Evolutionary conservation across 305 asterid species (phyloP).

Genomic region (Fraxinus velutina): DNA sequence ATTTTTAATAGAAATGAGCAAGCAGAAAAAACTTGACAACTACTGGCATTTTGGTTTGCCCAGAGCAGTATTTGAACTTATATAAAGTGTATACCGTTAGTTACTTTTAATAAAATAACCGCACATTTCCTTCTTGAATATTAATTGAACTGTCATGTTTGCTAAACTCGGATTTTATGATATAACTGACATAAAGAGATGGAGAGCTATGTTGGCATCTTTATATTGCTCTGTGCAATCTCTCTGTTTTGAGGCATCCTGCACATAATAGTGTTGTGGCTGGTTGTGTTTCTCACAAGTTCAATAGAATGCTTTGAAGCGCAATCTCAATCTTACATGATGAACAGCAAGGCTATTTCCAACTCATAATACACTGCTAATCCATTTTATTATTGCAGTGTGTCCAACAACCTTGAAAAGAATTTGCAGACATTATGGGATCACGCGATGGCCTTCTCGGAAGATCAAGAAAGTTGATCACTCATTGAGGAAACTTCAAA

Average conservation of each 20-base stretch:
- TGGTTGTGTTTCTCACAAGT: not conserved
- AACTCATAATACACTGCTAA: not conserved
- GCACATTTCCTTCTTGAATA: not conserved
- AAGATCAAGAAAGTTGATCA: constrained; percentile 51
- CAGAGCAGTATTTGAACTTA: not conserved
- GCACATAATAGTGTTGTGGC: not conserved
- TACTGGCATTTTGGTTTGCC: not conserved
- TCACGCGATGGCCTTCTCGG: constrained; percentile 61
- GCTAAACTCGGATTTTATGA: not conserved
- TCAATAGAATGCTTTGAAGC: not conserved
- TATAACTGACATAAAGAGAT: not conserved
- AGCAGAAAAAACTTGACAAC: not conserved
- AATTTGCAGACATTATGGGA: constrained; percentile 62
- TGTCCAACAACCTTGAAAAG: constrained; percentile 63
- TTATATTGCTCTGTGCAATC: not conserved
- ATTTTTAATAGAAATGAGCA: not conserved
- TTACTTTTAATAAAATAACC: not conserved
- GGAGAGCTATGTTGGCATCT: not conserved
- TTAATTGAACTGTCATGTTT: not conserved
- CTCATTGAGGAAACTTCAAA: constrained; percentile 57
- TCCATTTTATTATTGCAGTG: constrained; percentile 29
- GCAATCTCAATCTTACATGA: not conserved
- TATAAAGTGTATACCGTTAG: not conserved
- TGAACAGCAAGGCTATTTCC: not conserved
- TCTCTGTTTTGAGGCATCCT: not conserved